Conservation (phyloP, 2,329 filamentous ascomycete species). For the Penicillium sp. region DNA sequence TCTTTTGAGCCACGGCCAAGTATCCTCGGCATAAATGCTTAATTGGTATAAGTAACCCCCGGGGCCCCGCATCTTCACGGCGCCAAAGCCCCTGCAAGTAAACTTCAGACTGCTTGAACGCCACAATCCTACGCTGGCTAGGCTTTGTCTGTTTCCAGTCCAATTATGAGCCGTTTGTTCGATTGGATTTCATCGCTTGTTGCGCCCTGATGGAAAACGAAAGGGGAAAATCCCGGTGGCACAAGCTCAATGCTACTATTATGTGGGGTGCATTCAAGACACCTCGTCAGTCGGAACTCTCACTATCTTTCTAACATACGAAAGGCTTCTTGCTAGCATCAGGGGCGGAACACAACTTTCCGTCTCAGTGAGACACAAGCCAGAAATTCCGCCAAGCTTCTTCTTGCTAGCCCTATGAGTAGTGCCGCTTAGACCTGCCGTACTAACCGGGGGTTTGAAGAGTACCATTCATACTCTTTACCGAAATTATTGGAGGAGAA, state of each 20-base stretch:
- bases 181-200: conserved; percentile 6
- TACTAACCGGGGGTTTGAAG: too few species aligned
- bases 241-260: background rate
- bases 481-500: conserved; percentile 8
- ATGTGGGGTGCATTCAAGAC: background rate
- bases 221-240: conserved; percentile 20
- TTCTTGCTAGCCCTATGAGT: background rate
- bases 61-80: background rate
- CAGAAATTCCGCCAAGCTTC: background rate
- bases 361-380: background rate
- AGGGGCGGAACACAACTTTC: background rate
- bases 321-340: background rate
- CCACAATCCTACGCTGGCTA: background rate
- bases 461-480: background rate
- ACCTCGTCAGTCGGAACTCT: background rate
- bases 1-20: background rate
- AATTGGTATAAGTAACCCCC: background rate
- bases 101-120: background rate
- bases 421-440: too few species aligned
- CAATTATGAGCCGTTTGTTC: background rate
- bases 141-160: background rate
- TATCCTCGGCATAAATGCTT: background rate
- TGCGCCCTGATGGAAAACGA: background rate
- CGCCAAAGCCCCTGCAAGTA: background rate
- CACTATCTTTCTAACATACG: too few species aligned